A percentile compares a stretch with the other conserved stretches of the same genome.
Evolutionary conservation across 176 grass and related monocot species (phyloP).

Genomic region (Hsuehochloa calcarea): DNA sequence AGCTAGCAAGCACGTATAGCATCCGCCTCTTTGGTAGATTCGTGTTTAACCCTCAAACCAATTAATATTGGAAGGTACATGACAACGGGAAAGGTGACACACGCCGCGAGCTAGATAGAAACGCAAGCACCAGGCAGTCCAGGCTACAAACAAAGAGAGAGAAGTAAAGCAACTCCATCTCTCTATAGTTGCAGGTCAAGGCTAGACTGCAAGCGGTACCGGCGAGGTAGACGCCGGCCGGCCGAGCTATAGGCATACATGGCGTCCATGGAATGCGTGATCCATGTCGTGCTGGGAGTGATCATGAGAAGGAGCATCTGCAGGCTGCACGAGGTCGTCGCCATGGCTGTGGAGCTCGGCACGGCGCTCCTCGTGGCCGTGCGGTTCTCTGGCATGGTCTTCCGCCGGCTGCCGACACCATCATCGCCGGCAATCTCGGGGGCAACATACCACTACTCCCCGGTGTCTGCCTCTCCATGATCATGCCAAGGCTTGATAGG

Average conservation of each 20-base stretch:
- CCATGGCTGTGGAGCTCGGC: constrained; percentile 37
- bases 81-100: constrained; percentile 16
- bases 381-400: constrained; percentile 48
- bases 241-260: not conserved
- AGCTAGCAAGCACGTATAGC: not conserved
- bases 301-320: constrained; percentile 62
- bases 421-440: not conserved
- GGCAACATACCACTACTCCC: constrained; percentile 40
- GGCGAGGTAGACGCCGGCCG: not conserved
- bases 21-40: not conserved
- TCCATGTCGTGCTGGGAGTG: constrained; percentile 51
- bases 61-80: not conserved
- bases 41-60: not conserved
- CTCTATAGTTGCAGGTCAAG: not conserved
- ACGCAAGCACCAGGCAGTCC: not conserved
- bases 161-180: not conserved
- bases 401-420: not conserved
- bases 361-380: constrained; percentile 33
- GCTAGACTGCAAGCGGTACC: not conserved
- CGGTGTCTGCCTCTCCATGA: constrained; percentile 40
- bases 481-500: constrained; percentile 48
- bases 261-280: constrained; percentile 24
- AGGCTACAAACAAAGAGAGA: not conserved
- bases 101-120: not conserved
- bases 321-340: constrained; percentile 45